Base-by-base conservation (phyloP, 116 monocot species). In the Zostera marina region DNA sequence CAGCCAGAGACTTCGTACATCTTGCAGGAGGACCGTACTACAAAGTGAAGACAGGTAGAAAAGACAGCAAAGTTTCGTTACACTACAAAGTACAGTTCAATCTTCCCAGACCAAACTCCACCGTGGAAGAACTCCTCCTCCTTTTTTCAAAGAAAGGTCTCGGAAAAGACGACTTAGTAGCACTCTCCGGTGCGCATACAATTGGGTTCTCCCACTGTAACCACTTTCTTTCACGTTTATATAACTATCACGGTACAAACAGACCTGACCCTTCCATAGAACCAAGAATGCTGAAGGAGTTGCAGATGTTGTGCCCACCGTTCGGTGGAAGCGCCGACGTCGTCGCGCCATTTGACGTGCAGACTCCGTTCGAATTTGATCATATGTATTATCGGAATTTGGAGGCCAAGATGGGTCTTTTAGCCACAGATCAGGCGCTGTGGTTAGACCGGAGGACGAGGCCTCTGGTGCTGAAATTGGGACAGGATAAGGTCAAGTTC, bases 121-220 rank as follows among this genome's bases (percentile, higher is more conserved):
- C 87, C n/a, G 41, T 87, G 1, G 70, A 80, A 63, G 73, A 83
- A 17, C 81, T 92, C 49, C 42, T 83, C 62, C 49, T 16, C 20
- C 49, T 51, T 19, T 51, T 51, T 15, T 8, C 49, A 51, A 51
- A 21, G 19, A 51, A 51, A 51, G 49, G 49, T 21, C 9, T 51
- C 2, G 0, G 20, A 15, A 16, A 51, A 51, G 19, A 41, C 0
- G 92, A 92, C 79, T 74, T 92, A 10, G 83, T 92, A 6, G 92
- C 83, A 13, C 87, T 92, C 68, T 83, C 87, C 11, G 87, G 87
- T 19, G 92, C 87, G 1, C 92, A 87, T 76, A 83, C 87, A 60
- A 75, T 92, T 44, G 87, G 92, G 23, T 92, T 83, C 76, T 73
- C 87, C 8, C 92, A 92, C 78, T 92, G 87, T 70, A 72, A 76